These are phyloP conservation scores for Suillus subaureus DNA, from an alignment of 768 basidiomycete species.

Conservation along the genomic window DNA sequence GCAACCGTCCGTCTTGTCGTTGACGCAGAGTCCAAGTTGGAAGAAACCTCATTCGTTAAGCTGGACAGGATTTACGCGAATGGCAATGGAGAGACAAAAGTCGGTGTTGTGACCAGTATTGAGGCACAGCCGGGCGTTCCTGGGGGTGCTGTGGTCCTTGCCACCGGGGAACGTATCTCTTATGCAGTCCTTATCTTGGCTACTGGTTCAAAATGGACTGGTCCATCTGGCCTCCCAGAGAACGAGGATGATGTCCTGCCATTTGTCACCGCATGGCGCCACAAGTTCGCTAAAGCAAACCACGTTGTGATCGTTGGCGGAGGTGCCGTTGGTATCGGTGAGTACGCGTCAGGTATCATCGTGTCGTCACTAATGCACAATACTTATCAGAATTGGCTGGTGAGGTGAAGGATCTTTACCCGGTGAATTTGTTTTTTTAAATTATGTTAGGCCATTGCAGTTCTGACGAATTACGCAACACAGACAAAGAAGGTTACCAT, in stretches of 20 bases:
- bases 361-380: background rate
- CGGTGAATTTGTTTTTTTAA: slow-evolving; percentile 28
- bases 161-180: slow-evolving; percentile 47
- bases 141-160: slow-evolving; percentile 54
- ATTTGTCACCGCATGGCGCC: slow-evolving; percentile 35
- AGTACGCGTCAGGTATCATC: slow-evolving; percentile 11
- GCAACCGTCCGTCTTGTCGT: slow-evolving; percentile 57
- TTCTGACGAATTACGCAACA: slow-evolving; percentile 15
- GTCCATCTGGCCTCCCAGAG: slow-evolving; percentile 48
- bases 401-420: slow-evolving; percentile 45
- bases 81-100: slow-evolving; percentile 42
- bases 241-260: slow-evolving; percentile 27
- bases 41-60: slow-evolving; percentile 50
- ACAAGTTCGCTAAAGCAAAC: slow-evolving; percentile 35
- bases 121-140: slow-evolving; percentile 32
- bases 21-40: slow-evolving; percentile 33
- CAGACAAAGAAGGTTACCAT: slow-evolving; percentile 54
- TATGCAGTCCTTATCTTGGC: slow-evolving; percentile 64
- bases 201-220: slow-evolving; percentile 57
- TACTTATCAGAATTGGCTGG: slow-evolving; percentile 42
- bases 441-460: background rate
- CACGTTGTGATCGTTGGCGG: slow-evolving; percentile 57
- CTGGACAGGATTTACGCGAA: slow-evolving; percentile 51
- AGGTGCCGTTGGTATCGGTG: slow-evolving; percentile 57
- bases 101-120: slow-evolving; percentile 43